phyloP scores from a whole-genome alignment of 2,329 filamentous ascomycete species.

The Colletotrichum sp. region DNA sequence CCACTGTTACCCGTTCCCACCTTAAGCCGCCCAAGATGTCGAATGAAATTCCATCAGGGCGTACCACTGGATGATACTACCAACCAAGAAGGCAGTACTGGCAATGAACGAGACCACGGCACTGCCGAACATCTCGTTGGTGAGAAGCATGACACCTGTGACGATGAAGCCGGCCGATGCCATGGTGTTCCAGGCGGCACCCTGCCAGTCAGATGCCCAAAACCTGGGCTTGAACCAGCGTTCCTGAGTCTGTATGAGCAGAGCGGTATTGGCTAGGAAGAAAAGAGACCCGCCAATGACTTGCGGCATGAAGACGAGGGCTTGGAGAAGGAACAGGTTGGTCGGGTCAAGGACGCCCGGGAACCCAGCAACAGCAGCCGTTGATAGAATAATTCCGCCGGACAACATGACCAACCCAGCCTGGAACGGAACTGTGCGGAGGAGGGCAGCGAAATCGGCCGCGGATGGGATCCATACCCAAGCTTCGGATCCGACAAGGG shows the following conservation, averaged over 20 bases:
- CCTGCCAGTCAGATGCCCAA: neutral
- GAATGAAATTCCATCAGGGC: neutral
- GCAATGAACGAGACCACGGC: neutral
- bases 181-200: neutral
- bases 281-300: neutral
- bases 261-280: neutral
- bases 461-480: neutral
- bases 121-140: neutral
- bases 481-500: neutral
- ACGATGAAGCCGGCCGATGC: neutral
- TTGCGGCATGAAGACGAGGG: neutral
- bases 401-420: neutral
- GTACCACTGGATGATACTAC: neutral
- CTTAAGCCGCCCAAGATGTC: neutral
- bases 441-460: neutral
- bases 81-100: neutral
- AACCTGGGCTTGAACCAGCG: neutral
- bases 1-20: accelerated
- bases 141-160: neutral
- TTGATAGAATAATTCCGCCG: neutral
- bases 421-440: neutral
- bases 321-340: neutral
- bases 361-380: neutral
- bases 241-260: neutral
- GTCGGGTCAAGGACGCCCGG: neutral